These are phyloP conservation scores for Penicillium pancosmium DNA, from an alignment of 495 filamentous ascomycete genomes.

Conservation along the genomic window DNA sequence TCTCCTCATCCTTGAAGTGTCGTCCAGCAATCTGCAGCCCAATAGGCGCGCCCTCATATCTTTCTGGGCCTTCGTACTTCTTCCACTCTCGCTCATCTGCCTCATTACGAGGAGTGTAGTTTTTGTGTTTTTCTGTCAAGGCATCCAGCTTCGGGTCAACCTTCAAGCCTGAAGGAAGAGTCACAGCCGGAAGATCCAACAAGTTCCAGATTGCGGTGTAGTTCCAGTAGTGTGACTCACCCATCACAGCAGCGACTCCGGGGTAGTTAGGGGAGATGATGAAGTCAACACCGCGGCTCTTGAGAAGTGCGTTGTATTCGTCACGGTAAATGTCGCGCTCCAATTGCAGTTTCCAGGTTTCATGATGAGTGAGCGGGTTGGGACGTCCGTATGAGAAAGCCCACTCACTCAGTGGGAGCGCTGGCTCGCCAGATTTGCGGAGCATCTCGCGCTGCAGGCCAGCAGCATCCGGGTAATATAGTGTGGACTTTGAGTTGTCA, in stretches of 20 bases:
- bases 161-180: slow-evolving; percentile 55
- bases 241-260: slow-evolving; percentile 60
- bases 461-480: slow-evolving; percentile 62
- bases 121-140: slow-evolving; percentile 25
- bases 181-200: slow-evolving; percentile 63
- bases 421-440: slow-evolving; percentile 55
- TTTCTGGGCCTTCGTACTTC: slow-evolving; percentile 36
- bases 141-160: slow-evolving; percentile 45
- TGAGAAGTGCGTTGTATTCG: slow-evolving; percentile 63
- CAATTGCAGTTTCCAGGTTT: slow-evolving; percentile 47
- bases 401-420: slow-evolving; percentile 58
- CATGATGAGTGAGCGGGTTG: slow-evolving; percentile 39
- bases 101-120: slow-evolving; percentile 34
- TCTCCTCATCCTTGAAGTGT: slow-evolving; percentile 47
- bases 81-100: slow-evolving; percentile 43
- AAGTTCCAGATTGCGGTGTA: slow-evolving; percentile 78
- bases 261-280: slow-evolving; percentile 67
- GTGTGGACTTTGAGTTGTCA: slow-evolving; percentile 30
- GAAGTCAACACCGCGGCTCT: slow-evolving; percentile 64
- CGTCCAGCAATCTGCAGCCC: slow-evolving; percentile 55
- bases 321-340: slow-evolving; percentile 60
- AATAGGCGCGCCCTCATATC: slow-evolving; percentile 50
- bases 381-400: slow-evolving; percentile 57
- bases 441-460: slow-evolving; percentile 47
- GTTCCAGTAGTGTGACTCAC: slow-evolving; percentile 66